Evolutionary conservation across 139 green algal species (phyloP), one percentile per base, ranked within the genome.

Genomic region (Monoraphidium neglectum): DNA sequence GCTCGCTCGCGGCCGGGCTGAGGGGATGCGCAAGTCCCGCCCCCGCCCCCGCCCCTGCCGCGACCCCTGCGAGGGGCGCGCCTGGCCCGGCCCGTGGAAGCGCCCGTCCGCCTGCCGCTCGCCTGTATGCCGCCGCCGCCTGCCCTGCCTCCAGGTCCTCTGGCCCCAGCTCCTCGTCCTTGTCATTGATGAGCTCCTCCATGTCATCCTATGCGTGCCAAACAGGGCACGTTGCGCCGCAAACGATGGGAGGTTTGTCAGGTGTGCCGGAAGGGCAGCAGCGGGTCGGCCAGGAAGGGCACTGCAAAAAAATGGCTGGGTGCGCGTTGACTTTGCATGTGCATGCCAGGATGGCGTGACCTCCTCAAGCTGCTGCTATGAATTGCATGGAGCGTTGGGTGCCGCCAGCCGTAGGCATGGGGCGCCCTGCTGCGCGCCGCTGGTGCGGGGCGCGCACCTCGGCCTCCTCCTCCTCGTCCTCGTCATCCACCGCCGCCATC

Each of bases 391-490:
- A 35, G 21, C 51, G 51, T 21, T 60, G 51, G 18, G 21, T 60
- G 51, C 18, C 21, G n/a, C n/a, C n/a, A n/a, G n/a, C n/a, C n/a
- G n/a, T n/a, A n/a, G n/a, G n/a, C n/a, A n/a, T n/a, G n/a, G n/a
- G n/a, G n/a, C n/a, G n/a, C n/a, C n/a, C n/a, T n/a, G n/a, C n/a
- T n/a, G n/a, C n/a, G n/a, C n/a, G n/a, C n/a, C n/a, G n/a, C n/a
- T n/a, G n/a, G n/a, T n/a, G n/a, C n/a, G n/a, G 18, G 28, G 15
- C 3, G 74, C 84, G 61, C 68, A 88, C 88, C 26, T 92, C 91
- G 46, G 91, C 88, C 21, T 97, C 87, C 12, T 97, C 91, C 30
- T 97, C 94, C 18, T 97, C 92, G 4, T 97, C 93, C 23, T 92
- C 90, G 38, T 95, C 91, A 60, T 93, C 87, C 28, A 93, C 92